Evolutionary conservation across 345 rosid genomes (phyloP).

Genomic region (Draba incana): DNA sequence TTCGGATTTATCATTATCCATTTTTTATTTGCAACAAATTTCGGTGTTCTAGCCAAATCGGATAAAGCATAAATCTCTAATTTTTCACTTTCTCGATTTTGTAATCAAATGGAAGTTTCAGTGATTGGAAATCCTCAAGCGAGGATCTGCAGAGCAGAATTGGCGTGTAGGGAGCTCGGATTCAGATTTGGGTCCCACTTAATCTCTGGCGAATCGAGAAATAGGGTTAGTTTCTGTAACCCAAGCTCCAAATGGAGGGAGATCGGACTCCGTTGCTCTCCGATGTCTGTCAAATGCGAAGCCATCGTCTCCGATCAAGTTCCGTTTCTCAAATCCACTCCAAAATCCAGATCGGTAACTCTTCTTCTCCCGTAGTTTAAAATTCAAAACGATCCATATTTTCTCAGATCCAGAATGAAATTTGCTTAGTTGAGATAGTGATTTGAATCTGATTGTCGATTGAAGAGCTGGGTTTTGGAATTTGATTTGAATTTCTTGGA

Average conservation of each 20-base stretch:
- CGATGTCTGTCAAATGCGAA: conserved; percentile 54
- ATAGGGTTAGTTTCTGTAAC: conserved; percentile 43
- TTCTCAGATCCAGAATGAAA: conserved; percentile 9
- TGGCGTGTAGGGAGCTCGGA: conserved; percentile 46
- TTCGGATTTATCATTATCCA: conserved; percentile 1
- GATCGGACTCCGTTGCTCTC: conserved; percentile 40
- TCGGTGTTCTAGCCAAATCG: background rate
- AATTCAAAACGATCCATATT: background rate
- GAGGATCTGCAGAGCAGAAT: conserved; percentile 45
- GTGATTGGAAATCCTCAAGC: conserved; percentile 59
- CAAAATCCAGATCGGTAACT: conserved; percentile 56
- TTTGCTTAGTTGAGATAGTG: background rate
- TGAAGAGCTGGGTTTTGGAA: background rate
- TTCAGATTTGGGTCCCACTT: conserved; percentile 31
- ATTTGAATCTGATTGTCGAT: background rate
- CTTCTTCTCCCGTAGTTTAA: background rate
- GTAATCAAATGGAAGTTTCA: conserved; percentile 61
- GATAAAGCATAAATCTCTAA: conserved; percentile 7
- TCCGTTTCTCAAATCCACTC: conserved; percentile 29
- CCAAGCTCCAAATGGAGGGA: conserved; percentile 43
- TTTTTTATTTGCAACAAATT: background rate
- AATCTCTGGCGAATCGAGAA: conserved; percentile 37
- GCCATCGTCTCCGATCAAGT: conserved; percentile 42
- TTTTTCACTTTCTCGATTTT: background rate
- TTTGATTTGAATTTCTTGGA: background rate